Evolutionary conservation across 371 early-diverging fungal genomes (phyloP).

Genomic region (Apophysomyces trapeziformis): DNA sequence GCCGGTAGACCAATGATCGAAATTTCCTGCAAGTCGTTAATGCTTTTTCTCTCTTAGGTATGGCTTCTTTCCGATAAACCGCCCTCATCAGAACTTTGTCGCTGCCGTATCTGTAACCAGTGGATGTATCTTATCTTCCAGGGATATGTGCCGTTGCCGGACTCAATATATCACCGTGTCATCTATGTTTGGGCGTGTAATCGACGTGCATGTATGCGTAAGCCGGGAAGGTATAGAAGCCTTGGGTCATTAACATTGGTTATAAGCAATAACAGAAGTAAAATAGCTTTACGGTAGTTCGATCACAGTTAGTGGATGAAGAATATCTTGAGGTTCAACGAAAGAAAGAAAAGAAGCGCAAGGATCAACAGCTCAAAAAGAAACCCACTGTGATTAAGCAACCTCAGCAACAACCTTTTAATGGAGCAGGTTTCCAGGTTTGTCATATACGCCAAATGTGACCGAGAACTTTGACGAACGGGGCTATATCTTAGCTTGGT

Average conservation of each 20-base stretch:
- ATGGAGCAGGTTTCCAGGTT: conserved; percentile 39
- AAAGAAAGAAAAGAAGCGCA: conserved; percentile 45
- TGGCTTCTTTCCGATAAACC: conserved; percentile 40
- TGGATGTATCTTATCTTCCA: conserved; percentile 73
- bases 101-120: conserved; percentile 49
- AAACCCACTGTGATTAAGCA: conserved; percentile 30
- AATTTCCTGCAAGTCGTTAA: background rate
- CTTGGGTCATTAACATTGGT: conserved; percentile 13
- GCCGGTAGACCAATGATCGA: conserved; percentile 50
- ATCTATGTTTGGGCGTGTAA: conserved; percentile 85
- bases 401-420: conserved; percentile 32
- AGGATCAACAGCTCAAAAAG: conserved; percentile 43
- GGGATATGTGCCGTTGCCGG: conserved; percentile 74
- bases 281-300: conserved; percentile 61
- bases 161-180: conserved; percentile 75
- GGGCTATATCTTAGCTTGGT: conserved; percentile 30
- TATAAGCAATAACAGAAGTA: background rate
- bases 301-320: conserved; percentile 69
- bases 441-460: background rate
- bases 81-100: conserved; percentile 27
- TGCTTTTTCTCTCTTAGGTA: conserved; percentile 26
- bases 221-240: conserved; percentile 61
- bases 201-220: conserved; percentile 69
- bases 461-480: background rate
- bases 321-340: conserved; percentile 64